Evolutionary conservation across 192 early-diverging fungal species (phyloP).

Genomic region (Podila horticola): DNA sequence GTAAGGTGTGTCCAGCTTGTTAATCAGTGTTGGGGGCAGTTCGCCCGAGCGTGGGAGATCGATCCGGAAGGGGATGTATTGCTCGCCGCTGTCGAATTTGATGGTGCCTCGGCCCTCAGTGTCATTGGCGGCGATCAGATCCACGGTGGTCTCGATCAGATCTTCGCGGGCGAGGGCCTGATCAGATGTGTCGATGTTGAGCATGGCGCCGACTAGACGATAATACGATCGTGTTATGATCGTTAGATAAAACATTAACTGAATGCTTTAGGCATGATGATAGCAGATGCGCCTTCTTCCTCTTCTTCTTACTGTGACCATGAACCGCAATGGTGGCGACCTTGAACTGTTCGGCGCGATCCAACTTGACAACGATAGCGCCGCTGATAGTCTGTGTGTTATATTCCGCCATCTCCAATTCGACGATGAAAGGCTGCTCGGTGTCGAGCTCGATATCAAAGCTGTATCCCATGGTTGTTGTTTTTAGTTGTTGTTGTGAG

Average conservation of each 20-base stretch:
- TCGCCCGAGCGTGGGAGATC: conserved; percentile 25
- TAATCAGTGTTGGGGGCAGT: conserved; percentile 44
- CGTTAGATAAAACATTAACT: not conserved
- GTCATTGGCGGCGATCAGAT: conserved; percentile 45
- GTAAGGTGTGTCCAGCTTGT: conserved; percentile 46
- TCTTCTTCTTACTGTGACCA: conserved; percentile 31
- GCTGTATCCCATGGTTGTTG: conserved; percentile 20
- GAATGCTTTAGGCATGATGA: too few species aligned
- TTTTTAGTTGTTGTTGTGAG: conserved; percentile 1
- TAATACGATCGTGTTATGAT: not conserved
- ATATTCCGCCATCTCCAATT: conserved; percentile 19
- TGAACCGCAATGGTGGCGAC: conserved; percentile 41
- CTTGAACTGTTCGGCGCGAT: conserved; percentile 37
- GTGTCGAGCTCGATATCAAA: conserved; percentile 50
- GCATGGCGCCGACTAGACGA: conserved; percentile 33
- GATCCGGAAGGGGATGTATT: conserved; percentile 49
- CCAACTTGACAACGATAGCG: conserved; percentile 19
- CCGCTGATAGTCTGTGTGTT: conserved; percentile 33
- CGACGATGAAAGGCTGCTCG: conserved; percentile 44
- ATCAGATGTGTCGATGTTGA: conserved; percentile 29
- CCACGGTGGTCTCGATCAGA: conserved; percentile 14
- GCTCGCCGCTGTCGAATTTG: conserved; percentile 20
- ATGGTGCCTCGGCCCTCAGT: conserved; percentile 33
- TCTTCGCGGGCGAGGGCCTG: conserved; percentile 20
- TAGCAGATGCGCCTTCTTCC: not conserved